phyloP scores from a whole-genome alignment of 2,329 filamentous ascomycete species.

The Nemania sp. region DNA sequence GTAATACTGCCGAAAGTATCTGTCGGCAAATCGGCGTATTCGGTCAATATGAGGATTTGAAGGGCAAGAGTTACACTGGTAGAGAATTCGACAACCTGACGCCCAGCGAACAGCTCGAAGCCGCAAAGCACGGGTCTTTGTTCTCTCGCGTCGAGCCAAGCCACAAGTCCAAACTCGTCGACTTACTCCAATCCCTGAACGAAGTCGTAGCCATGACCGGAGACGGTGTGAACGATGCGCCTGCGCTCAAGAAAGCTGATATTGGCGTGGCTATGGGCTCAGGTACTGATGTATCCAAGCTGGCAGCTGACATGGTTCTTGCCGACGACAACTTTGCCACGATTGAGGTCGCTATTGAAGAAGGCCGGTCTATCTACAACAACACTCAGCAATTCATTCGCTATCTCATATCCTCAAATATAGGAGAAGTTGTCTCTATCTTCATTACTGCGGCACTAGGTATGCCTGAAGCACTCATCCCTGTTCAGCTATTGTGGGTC shows the following conservation, averaged over 20 bases:
- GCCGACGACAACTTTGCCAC: constrained; percentile 99
- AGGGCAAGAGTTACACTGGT: constrained; percentile 92
- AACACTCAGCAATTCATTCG: constrained; percentile 99
- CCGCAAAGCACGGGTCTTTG: constrained; percentile 81
- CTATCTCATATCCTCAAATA: constrained; percentile 98
- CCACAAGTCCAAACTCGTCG: constrained; percentile 97
- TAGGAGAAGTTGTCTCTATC: constrained; percentile 98
- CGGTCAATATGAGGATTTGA: constrained; percentile 75
- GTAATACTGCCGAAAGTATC: constrained; percentile 95
- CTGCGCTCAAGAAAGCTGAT: constrained; percentile 96
- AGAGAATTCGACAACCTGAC: constrained; percentile 89
- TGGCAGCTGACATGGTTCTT: constrained; percentile 97
- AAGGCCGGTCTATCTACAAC: constrained; percentile 98
- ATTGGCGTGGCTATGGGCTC: constrained; percentile 99
- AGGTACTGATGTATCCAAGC: constrained; percentile 93
- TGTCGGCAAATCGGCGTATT: constrained; percentile 98
- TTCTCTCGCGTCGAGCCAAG: constrained; percentile 95
- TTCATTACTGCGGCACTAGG: constrained; percentile 95
- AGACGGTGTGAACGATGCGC: constrained; percentile 97
- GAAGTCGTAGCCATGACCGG: constrained; percentile 99
- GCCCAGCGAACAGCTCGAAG: constrained; percentile 77
- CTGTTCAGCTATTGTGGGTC: constrained; percentile 97
- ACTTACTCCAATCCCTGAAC: constrained; percentile 87
- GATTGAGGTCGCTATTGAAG: constrained; percentile 93
- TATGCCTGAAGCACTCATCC: constrained; percentile 96